Evolutionary conservation across 495 filamentous ascomycete species (phyloP).

Genomic region (Geoglossum glabrum): DNA sequence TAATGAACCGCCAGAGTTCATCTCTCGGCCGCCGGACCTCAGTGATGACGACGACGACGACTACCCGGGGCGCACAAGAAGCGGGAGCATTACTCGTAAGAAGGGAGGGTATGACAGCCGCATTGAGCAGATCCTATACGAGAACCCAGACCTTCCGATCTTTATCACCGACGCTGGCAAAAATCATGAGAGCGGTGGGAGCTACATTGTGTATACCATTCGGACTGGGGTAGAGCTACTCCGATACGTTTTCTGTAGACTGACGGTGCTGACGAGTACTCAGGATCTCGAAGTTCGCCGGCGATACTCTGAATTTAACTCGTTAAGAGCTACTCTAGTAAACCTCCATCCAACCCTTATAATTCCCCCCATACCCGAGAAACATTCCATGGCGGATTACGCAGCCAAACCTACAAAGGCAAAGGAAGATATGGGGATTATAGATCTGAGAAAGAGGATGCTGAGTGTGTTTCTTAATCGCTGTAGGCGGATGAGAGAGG

Average conservation of each 20-base stretch:
- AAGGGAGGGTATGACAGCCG: conserved; percentile 81
- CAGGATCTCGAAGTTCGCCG: conserved; percentile 89
- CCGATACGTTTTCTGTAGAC: neutral
- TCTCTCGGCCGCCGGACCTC: conserved; percentile 32
- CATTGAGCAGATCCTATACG: conserved; percentile 89
- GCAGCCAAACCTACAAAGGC: conserved; percentile 93
- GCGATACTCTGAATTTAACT: conserved; percentile 94
- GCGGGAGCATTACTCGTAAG: conserved; percentile 28
- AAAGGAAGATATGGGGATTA: conserved; percentile 90
- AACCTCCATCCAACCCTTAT: conserved; percentile 84
- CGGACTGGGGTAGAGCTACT: conserved; percentile 56
- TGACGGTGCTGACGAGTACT: neutral
- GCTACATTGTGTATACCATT: conserved; percentile 93
- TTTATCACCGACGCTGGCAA: conserved; percentile 87
- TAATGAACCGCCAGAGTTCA: conserved; percentile 36
- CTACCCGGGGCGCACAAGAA: conserved; percentile 14
- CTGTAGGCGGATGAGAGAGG: conserved; percentile 79
- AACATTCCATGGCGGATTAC: conserved; percentile 96
- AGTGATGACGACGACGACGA: conserved; percentile 45
- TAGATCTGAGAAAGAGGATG: conserved; percentile 92
- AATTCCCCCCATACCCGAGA: conserved; percentile 92
- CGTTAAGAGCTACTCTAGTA: conserved; percentile 67
- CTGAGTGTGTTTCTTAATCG: conserved; percentile 83
- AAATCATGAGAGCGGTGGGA: conserved; percentile 72
- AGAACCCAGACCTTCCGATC: conserved; percentile 76